These are phyloP conservation scores for Protomyces inundatus DNA, from an alignment of 1,139 yeast genomes.

Conservation along the genomic window DNA sequence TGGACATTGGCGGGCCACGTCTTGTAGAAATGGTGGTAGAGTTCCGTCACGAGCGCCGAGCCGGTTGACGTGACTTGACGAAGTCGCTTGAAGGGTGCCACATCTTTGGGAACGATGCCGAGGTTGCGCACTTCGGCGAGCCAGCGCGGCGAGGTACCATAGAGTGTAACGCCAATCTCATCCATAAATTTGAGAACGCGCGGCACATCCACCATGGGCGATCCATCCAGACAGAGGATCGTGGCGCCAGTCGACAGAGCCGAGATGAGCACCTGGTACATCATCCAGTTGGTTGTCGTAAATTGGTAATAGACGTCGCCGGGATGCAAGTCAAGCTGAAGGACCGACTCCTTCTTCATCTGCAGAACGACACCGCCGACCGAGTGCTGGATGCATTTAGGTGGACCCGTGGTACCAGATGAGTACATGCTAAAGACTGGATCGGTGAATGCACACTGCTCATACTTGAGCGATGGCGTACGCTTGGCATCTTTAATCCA, in stretches of 20 bases:
- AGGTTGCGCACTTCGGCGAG: slow-evolving; percentile 6
- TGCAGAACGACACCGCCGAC: slow-evolving; percentile 33
- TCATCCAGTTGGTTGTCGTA: slow-evolving; percentile 24
- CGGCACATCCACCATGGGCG: slow-evolving; percentile 29
- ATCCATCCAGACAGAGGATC: slow-evolving; percentile 33
- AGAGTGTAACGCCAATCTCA: slow-evolving; percentile 17
- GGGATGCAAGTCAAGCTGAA: slow-evolving; percentile 31
- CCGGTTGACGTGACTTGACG: slow-evolving; percentile 32
- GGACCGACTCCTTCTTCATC: slow-evolving; percentile 33
- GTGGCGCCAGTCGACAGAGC: slow-evolving; percentile 34
- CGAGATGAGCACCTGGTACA: slow-evolving; percentile 32
- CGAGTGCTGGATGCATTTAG: slow-evolving; percentile 34
- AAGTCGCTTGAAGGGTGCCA: slow-evolving; percentile 1
- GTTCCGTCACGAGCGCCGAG: slow-evolving; percentile 33
- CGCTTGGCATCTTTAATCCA: neutral
- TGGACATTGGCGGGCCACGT: slow-evolving; percentile 29
- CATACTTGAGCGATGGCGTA: slow-evolving; percentile 27
- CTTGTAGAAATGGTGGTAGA: slow-evolving; percentile 32
- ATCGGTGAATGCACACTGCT: slow-evolving; percentile 31
- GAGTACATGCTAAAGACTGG: slow-evolving; percentile 34
- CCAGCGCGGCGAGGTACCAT: slow-evolving; percentile 27
- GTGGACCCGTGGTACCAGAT: slow-evolving; percentile 34
- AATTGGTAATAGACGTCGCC: slow-evolving; percentile 33
- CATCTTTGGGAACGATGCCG: slow-evolving; percentile 5
- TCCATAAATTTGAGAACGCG: slow-evolving; percentile 1